phyloP scores from a whole-genome alignment of 768 basidiomycete species.

The Collybia nuda region DNA sequence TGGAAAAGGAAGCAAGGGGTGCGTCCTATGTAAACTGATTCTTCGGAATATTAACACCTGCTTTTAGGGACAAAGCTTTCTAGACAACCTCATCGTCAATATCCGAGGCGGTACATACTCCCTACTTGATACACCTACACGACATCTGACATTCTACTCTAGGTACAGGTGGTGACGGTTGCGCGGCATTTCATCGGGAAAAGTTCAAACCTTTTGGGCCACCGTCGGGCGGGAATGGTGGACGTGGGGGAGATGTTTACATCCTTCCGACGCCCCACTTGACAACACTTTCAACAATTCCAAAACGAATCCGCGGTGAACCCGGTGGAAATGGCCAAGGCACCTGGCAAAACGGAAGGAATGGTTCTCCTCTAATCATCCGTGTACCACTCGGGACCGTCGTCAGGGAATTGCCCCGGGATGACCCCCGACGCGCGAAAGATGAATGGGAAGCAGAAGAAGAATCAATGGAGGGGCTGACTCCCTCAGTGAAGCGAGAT shows the following conservation, averaged over 20 bases:
- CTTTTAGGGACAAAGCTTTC: constrained; percentile 71
- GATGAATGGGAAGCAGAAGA: constrained; percentile 78
- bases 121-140: not conserved
- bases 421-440: constrained; percentile 62
- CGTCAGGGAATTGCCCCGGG: constrained; percentile 69
- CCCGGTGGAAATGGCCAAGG: constrained; percentile 78
- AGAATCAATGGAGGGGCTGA: constrained; percentile 51
- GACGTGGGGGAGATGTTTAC: constrained; percentile 85
- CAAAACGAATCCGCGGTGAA: constrained; percentile 64
- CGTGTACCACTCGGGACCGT: constrained; percentile 90
- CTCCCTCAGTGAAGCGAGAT: constrained; percentile 45
- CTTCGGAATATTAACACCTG: constrained; percentile 4
- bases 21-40: constrained; percentile 19
- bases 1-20: constrained; percentile 78
- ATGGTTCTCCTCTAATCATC: constrained; percentile 70
- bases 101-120: constrained; percentile 62
- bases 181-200: constrained; percentile 91
- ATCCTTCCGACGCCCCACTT: constrained; percentile 76
- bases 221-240: constrained; percentile 93
- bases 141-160: constrained; percentile 4
- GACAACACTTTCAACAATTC: constrained; percentile 74
- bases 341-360: constrained; percentile 82
- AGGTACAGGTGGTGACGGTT: constrained; percentile 90
- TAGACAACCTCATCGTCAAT: constrained; percentile 81
- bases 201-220: constrained; percentile 83